These are phyloP conservation scores for Cornus florida DNA, from an alignment of 148 eudicot genomes.

Conservation along the genomic window DNA sequence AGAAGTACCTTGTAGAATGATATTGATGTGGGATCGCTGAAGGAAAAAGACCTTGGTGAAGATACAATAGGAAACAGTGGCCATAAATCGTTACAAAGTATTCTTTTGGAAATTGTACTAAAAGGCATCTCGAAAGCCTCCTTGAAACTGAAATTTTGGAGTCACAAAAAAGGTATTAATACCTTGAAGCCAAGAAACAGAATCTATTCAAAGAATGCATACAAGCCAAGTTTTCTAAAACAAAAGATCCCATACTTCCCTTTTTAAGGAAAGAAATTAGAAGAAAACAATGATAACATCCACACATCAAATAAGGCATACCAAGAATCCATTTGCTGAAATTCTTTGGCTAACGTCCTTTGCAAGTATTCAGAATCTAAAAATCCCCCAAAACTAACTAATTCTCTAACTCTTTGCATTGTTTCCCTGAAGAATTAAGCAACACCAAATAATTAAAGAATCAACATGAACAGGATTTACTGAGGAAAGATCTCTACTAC, in stretches of 20 bases:
- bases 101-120: conserved; percentile 65
- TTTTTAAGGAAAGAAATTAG: too few relatives aligned
- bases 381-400: conserved; percentile 85
- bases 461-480: neutral
- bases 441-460: neutral
- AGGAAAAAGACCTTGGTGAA: conserved; percentile 30
- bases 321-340: conserved; percentile 84
- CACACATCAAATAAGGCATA: conserved; percentile 23
- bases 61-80: conserved; percentile 76
- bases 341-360: conserved; percentile 82
- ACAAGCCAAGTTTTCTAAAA: neutral
- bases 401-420: conserved; percentile 54
- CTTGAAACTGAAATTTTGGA: conserved; percentile 62
- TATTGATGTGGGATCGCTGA: conserved; percentile 53
- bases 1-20: conserved; percentile 75
- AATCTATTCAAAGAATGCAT: neutral
- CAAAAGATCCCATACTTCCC: neutral
- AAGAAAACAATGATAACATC: neutral
- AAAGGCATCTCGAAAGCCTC: conserved; percentile 85
- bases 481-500: neutral
- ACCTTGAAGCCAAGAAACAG: neutral
- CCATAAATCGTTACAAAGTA: conserved; percentile 59
- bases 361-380: conserved; percentile 67
- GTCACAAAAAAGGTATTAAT: conserved; percentile 11
- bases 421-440: conserved; percentile 47